These are phyloP conservation scores for Fraxinus xanthoxyloides DNA, from an alignment of 305 asterid genomes.

Conservation along the genomic window DNA sequence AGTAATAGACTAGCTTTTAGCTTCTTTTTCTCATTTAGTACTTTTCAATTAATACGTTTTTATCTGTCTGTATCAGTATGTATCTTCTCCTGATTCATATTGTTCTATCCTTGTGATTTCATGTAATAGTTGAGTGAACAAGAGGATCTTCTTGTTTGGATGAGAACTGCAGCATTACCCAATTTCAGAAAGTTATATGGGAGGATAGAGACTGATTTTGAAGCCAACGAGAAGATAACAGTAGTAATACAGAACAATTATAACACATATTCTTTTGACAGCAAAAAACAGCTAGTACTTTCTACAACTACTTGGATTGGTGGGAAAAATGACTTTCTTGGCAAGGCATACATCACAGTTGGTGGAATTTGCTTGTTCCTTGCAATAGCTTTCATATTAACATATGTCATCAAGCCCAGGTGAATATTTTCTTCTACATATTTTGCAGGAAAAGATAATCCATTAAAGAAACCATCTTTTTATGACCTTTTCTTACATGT, in stretches of 20 bases:
- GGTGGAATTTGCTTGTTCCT: constrained; percentile 66
- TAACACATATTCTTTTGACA: constrained; percentile 70
- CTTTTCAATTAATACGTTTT: neutral
- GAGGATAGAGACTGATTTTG: constrained; percentile 67
- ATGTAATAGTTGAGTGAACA: constrained; percentile 69
- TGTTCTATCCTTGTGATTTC: neutral
- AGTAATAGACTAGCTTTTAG: neutral
- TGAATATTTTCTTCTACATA: constrained; percentile 12
- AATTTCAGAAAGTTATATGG: constrained; percentile 78
- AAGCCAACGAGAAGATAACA: constrained; percentile 55
- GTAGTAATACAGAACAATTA: constrained; percentile 69
- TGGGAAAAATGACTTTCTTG: constrained; percentile 74
- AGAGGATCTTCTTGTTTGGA: constrained; percentile 93
- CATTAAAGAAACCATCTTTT: neutral
- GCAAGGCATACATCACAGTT: constrained; percentile 56
- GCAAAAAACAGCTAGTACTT: constrained; percentile 66
- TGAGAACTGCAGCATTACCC: constrained; percentile 83
- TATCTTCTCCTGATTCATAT: neutral
- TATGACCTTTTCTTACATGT: neutral
- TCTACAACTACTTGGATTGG: constrained; percentile 91
- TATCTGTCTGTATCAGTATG: neutral
- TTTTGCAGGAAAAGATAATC: neutral
- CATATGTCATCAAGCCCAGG: constrained; percentile 79
- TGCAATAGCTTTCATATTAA: constrained; percentile 52
- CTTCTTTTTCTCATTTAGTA: neutral